Conservation (phyloP, 495 filamentous ascomycete genomes). For the Aspergillus biplanus region DNA sequence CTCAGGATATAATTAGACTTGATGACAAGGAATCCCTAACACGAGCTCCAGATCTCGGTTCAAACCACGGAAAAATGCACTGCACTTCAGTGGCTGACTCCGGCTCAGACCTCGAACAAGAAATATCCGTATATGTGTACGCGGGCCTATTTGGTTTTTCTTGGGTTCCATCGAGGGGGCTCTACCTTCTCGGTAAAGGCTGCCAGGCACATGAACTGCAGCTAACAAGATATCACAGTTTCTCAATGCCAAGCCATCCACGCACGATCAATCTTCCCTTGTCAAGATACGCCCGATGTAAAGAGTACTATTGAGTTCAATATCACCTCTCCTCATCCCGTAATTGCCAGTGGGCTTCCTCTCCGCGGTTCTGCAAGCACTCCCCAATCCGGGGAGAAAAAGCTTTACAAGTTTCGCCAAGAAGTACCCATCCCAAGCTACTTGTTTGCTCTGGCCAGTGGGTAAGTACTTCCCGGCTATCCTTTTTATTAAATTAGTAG, state of each 20-base stretch:
- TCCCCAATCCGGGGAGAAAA: slow-evolving; percentile 38
- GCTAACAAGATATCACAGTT: slow-evolving; percentile 48
- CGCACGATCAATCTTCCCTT: slow-evolving; percentile 88
- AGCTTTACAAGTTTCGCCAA: slow-evolving; percentile 81
- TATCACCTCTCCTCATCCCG: slow-evolving; percentile 82
- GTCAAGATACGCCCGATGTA: slow-evolving; percentile 94
- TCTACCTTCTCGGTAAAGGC: neutral
- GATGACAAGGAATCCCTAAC: neutral
- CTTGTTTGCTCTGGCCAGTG: slow-evolving; percentile 88
- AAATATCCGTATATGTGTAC: slow-evolving; percentile 92
- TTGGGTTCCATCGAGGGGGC: neutral
- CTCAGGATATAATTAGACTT: neutral
- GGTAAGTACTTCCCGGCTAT: slow-evolving; percentile 39
- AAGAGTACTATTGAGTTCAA: slow-evolving; percentile 89
- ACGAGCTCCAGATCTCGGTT: slow-evolving; percentile 51
- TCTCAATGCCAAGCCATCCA: slow-evolving; percentile 98
- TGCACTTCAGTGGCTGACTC: slow-evolving; percentile 90
- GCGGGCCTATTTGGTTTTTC: slow-evolving; percentile 21
- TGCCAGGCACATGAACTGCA: neutral
- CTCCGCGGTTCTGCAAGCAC: slow-evolving; percentile 54
- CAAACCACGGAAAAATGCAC: slow-evolving; percentile 85
- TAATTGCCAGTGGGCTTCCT: slow-evolving; percentile 84
- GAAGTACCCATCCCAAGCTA: slow-evolving; percentile 92
- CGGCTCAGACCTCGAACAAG: slow-evolving; percentile 88
- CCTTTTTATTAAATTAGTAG: neutral